phyloP scores from a whole-genome alignment of 2,329 filamentous ascomycete species.

The Aspergillus quadricinctus region DNA sequence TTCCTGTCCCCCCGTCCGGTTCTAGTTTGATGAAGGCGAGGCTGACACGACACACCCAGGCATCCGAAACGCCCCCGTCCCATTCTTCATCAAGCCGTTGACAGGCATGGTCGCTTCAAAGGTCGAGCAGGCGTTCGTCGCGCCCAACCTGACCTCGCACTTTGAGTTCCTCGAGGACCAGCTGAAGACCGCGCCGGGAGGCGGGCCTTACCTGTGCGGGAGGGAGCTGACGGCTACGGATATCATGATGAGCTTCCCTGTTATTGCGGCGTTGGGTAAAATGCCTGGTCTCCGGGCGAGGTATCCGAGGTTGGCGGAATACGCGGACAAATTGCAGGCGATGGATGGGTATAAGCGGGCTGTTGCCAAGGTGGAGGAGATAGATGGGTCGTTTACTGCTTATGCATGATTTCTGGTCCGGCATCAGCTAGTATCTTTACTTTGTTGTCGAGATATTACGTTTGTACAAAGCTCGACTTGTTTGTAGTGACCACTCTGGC shows the following conservation, averaged over 20 bases:
- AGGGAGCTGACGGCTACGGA: constrained; percentile 42
- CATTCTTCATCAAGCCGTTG: constrained; percentile 66
- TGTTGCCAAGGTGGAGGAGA: constrained; percentile 37
- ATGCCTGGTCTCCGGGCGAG: constrained; percentile 29
- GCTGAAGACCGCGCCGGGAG: constrained; percentile 38
- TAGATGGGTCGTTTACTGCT: constrained; percentile 35
- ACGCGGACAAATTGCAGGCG: constrained; percentile 33
- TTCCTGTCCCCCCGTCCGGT: not conserved
- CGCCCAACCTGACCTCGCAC: constrained; percentile 38
- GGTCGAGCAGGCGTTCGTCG: constrained; percentile 38
- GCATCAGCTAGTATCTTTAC: too few species aligned
- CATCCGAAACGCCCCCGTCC: constrained; percentile 52
- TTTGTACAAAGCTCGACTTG: too few species aligned
- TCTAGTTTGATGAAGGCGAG: not conserved
- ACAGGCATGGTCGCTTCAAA: constrained; percentile 51
- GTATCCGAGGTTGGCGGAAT: constrained; percentile 36
- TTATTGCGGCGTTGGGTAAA: constrained; percentile 36
- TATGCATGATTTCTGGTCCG: constrained; percentile 6
- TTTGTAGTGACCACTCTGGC: too few species aligned
- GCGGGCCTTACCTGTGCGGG: constrained; percentile 41
- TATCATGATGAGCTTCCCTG: constrained; percentile 45
- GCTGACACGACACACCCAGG: constrained; percentile 15
- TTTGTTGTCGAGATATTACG: too few species aligned
- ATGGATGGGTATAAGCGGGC: constrained; percentile 38
- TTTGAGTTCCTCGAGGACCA: constrained; percentile 45